Base-by-base conservation (phyloP, 116 monocot genomes). In the Posidonia oceanica region DNA sequence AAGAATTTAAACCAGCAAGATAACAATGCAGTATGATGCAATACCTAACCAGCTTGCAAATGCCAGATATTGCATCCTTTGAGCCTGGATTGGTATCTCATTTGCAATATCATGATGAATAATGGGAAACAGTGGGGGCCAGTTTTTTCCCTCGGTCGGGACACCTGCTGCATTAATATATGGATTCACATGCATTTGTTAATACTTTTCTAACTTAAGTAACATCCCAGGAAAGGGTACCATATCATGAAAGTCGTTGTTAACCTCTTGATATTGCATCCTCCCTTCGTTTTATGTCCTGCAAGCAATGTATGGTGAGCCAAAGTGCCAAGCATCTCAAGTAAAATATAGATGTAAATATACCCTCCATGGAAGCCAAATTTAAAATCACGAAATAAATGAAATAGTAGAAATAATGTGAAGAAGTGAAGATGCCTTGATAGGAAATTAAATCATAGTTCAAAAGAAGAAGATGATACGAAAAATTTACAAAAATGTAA, bases 41-140 rank as follows among this genome's bases (percentile, higher is more conserved):
- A 40, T 91, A 90, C 99, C 99, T 75, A 99, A 77, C 86, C 93
- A 99, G 62, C 91, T 91, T 63, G 88, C 91, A 82, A 99, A 99
- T 72, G 99, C 94, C 67, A 93, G 39, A 69, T 99, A 99, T 62
- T 93, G 99, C 81, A 93, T 77, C 69, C 80, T 90, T 75, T 99
- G 99, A 75, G 83, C 88, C 79, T 86, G 82, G 64, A 93, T 74
- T 53, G 94, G 94, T 72, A 99, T 99, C 73, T 99, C 99, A 36
- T 86, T 93, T 5, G 90, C 63, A 73, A 99, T 99, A 64, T 99
- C 94, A 85, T 99, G 99, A 77, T 93, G 94, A 63, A 99, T 99
- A 51, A 99, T 91, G 14, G 99, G 99, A 53, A 85, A 91, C 69
- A 93, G 71, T 10, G 93, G 94, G 4, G 99, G 93, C 99, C 99